Evolutionary conservation across 1,284 basidiomycete genomes (phyloP).

Genomic region (Malassezia globosa): DNA sequence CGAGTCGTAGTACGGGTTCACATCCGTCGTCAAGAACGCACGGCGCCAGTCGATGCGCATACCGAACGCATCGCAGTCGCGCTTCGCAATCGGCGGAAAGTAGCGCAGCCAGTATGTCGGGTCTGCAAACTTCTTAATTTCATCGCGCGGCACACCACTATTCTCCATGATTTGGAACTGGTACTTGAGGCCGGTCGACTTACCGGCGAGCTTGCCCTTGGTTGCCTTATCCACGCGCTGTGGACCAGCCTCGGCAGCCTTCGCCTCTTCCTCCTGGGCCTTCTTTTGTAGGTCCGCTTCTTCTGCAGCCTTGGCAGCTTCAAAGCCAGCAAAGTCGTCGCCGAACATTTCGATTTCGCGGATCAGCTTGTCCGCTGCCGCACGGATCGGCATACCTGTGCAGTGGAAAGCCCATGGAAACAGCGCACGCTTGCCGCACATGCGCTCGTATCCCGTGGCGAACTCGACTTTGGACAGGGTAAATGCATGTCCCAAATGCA

Average conservation of each 20-base stretch:
- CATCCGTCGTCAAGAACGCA: conserved; percentile 83
- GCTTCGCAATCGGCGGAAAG: conserved; percentile 85
- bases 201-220: conserved; percentile 89
- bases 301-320: conserved; percentile 50
- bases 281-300: conserved; percentile 37
- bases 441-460: conserved; percentile 82
- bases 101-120: conserved; percentile 81
- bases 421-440: conserved; percentile 85
- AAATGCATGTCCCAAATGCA: conserved; percentile 96
- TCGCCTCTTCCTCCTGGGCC: conserved; percentile 14
- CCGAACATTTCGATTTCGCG: conserved; percentile 96
- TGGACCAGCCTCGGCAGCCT: conserved; percentile 12
- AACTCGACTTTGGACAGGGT: conserved; percentile 98
- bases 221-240: conserved; percentile 59
- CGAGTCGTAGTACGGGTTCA: conserved; percentile 92
- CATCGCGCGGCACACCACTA: conserved; percentile 62
- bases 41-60: conserved; percentile 96
- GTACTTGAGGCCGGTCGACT: conserved; percentile 84
- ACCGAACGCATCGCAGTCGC: conserved; percentile 74
- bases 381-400: conserved; percentile 98
- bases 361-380: conserved; percentile 90
- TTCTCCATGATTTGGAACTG: conserved; percentile 99
- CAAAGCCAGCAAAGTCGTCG: conserved; percentile 68
- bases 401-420: conserved; percentile 92
- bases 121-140: conserved; percentile 94